Conservation (phyloP, 345 rosid species). For the Camelina neglecta region DNA sequence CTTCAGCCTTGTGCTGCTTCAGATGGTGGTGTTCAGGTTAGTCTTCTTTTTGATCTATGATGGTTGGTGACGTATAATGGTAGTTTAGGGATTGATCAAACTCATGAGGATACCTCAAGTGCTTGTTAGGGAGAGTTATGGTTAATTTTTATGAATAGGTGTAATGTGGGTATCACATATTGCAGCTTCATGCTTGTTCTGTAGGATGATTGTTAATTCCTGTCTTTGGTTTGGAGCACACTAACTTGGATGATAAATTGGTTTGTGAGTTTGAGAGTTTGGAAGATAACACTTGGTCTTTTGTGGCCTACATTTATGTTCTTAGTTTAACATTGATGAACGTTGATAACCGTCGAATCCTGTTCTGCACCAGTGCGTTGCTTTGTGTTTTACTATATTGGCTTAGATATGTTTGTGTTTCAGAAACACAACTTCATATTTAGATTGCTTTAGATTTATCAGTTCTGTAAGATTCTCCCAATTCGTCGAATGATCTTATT, state of each 20-base stretch:
- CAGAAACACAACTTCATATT: background rate
- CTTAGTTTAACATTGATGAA: background rate
- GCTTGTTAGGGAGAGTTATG: background rate
- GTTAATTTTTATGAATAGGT: background rate
- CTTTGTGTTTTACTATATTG: background rate
- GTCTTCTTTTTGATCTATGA: background rate
- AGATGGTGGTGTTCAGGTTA: conserved; percentile 96
- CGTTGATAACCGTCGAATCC: background rate
- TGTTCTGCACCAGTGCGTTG: background rate
- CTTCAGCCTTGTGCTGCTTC: conserved; percentile 67
- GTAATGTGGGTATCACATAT: background rate
- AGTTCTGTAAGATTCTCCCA: background rate
- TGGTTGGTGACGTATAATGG: background rate
- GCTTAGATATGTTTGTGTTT: conserved; percentile 1
- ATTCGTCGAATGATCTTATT: background rate
- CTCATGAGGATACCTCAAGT: background rate
- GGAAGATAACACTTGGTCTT: background rate
- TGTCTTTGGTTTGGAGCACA: conserved; percentile 6
- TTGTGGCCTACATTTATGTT: background rate
- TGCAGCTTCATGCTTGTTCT: conserved; percentile 26
- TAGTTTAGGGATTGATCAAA: background rate
- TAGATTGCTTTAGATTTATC: no score
- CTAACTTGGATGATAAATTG: background rate
- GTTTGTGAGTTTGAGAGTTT: conserved; percentile 2
- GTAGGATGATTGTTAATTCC: background rate